These are phyloP conservation scores for Pythium coloratum DNA, from an alignment of 352 stramenopile species.

Conservation along the genomic window DNA sequence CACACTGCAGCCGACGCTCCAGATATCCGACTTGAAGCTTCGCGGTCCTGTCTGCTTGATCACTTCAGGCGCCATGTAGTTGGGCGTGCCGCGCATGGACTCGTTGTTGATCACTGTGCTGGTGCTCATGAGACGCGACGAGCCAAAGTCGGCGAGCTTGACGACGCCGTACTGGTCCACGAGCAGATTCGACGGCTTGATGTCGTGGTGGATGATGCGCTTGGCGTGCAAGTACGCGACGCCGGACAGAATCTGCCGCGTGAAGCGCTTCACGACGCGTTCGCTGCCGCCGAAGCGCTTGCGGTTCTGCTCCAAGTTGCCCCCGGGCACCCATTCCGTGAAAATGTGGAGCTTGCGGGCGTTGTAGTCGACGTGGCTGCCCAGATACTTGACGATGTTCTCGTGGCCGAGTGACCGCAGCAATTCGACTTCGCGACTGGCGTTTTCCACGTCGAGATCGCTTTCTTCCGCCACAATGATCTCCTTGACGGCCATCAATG, in stretches of 20 bases:
- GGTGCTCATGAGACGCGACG: constrained; percentile 69
- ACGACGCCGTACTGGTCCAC: constrained; percentile 93
- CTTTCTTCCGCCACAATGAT: constrained; percentile 31
- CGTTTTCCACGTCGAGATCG: constrained; percentile 28
- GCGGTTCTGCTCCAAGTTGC: constrained; percentile 77
- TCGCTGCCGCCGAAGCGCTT: constrained; percentile 83
- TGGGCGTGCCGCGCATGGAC: constrained; percentile 77
- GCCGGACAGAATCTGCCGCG: constrained; percentile 74
- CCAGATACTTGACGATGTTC: constrained; percentile 91
- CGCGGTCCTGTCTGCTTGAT: constrained; percentile 77
- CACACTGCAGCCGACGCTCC: constrained; percentile 82
- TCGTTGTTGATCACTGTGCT: constrained; percentile 47
- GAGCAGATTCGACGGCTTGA: constrained; percentile 93
- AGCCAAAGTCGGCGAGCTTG: constrained; percentile 95
- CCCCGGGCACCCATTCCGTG: constrained; percentile 85
- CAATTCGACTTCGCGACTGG: constrained; percentile 76
- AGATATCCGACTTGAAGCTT: constrained; percentile 79
- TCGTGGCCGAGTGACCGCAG: constrained; percentile 82
- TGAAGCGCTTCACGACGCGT: constrained; percentile 71
- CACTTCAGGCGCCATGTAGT: constrained; percentile 89
- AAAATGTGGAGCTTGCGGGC: constrained; percentile 82
- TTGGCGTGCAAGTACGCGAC: constrained; percentile 88
- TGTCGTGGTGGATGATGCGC: constrained; percentile 80
- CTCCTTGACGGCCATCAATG: constrained; percentile 68
- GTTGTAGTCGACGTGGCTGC: constrained; percentile 61